Evolutionary conservation across 495 filamentous ascomycete species (phyloP).

Genomic region (Podospora anserina): DNA sequence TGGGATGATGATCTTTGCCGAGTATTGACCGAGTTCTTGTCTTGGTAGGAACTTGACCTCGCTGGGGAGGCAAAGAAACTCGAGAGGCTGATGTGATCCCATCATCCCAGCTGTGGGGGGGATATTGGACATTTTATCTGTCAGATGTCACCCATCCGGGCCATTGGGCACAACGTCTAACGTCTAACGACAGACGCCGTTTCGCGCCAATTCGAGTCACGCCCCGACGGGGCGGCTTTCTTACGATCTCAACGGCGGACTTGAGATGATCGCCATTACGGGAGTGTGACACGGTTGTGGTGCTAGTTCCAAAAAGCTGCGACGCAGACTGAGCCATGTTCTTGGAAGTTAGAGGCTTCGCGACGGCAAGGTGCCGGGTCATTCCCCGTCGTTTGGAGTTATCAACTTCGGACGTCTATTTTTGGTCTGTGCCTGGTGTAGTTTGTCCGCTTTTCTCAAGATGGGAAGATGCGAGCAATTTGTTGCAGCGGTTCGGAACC

Average conservation of each 20-base stretch:
- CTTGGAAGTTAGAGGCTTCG: neutral
- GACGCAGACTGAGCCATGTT: neutral
- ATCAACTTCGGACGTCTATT: neutral
- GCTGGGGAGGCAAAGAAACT: neutral
- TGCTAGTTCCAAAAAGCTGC: neutral
- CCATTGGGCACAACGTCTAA: neutral
- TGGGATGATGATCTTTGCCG: neutral
- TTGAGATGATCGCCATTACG: neutral
- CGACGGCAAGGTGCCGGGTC: neutral
- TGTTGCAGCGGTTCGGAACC: neutral
- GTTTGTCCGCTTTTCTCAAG: neutral
- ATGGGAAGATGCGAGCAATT: neutral
- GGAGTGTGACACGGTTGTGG: neutral
- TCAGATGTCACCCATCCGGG: neutral
- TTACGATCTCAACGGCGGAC: neutral
- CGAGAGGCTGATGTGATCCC: neutral
- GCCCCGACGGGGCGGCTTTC: neutral
- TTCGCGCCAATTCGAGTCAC: neutral
- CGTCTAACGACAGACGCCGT: neutral
- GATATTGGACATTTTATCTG: neutral
- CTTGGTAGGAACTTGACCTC: neutral
- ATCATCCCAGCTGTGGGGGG: neutral
- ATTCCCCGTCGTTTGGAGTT: neutral
- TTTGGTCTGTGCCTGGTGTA: neutral
- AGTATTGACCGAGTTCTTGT: too few relatives aligned